Percentiles rank a stretch among this genome's conserved stretches.
These are phyloP conservation scores for Vitis hybrid DNA, from an alignment of 177 flowering plant species.

Conservation along the genomic window DNA sequence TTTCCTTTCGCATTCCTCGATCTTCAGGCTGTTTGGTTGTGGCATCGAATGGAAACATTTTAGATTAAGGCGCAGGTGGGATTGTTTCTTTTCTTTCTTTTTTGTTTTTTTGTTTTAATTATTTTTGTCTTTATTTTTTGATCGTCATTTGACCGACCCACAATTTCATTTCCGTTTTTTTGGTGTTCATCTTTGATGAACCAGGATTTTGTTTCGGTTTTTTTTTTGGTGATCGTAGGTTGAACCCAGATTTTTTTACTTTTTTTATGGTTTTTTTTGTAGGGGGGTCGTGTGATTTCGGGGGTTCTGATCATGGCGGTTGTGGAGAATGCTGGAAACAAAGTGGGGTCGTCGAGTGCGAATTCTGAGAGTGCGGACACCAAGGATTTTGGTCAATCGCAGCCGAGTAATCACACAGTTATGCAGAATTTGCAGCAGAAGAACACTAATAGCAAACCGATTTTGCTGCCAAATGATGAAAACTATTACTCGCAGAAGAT, in stretches of 20 bases:
- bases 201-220: no score
- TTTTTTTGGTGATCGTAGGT: no score
- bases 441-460: not conserved
- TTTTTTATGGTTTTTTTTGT: not conserved
- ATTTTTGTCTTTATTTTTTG: no score
- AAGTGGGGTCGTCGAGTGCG: not conserved
- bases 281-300: not conserved
- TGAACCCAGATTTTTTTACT: not conserved
- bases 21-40: no score
- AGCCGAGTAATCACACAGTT: conserved; percentile 2
- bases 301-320: conserved; percentile 12
- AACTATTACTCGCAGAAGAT: not conserved
- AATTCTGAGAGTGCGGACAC: not conserved
- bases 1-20: no score
- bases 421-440: not conserved
- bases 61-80: no score
- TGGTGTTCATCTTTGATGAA: no score
- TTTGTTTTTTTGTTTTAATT: no score
- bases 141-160: no score
- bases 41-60: no score
- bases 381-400: conserved; percentile 13
- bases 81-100: no score
- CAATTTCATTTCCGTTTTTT: no score
- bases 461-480: conserved; percentile 15
- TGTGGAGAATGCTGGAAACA: conserved; percentile 6